Evolutionary conservation across 768 basidiomycete species (phyloP).

Genomic region (Hericium rajendrae): DNA sequence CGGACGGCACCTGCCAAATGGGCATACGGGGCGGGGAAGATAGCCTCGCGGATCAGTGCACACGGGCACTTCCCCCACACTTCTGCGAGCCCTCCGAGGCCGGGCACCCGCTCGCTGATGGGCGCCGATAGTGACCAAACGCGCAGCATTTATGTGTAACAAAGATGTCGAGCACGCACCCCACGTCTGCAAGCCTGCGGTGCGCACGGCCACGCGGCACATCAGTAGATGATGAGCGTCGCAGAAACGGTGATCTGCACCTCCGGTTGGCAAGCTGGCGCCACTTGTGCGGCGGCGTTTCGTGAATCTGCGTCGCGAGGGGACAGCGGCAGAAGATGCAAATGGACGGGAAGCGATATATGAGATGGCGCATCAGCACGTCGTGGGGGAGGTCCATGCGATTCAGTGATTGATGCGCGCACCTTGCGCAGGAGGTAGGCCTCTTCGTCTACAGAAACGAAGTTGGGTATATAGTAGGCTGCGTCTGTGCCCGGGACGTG

Average conservation of each 20-base stretch:
- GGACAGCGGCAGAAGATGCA: not conserved
- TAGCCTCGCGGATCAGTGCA: too few relatives aligned
- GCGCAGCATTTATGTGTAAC: too few relatives aligned
- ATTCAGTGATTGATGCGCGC: slow-evolving; percentile 1
- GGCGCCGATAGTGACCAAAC: too few relatives aligned
- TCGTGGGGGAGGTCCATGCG: not conserved
- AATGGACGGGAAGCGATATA: not conserved
- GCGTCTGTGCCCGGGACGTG: slow-evolving; percentile 25
- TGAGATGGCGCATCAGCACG: not conserved
- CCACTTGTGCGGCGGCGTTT: slow-evolving; percentile 77
- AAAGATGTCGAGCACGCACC: slow-evolving; percentile 31
- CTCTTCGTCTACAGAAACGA: slow-evolving; percentile 68
- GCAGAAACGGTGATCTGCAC: slow-evolving; percentile 24
- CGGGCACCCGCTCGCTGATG: too few relatives aligned
- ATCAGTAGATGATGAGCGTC: not conserved
- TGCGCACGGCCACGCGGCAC: not conserved
- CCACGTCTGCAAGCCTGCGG: slow-evolving; percentile 60
- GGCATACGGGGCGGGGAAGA: too few relatives aligned
- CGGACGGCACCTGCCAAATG: too few relatives aligned
- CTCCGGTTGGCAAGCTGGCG: slow-evolving; percentile 64
- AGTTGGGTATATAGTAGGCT: slow-evolving; percentile 68
- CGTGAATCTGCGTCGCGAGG: slow-evolving; percentile 45
- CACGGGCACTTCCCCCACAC: too few relatives aligned
- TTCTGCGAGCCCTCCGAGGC: too few relatives aligned
- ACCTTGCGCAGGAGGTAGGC: slow-evolving; percentile 71